Evolutionary conservation across 352 stramenopile genomes (phyloP).

Genomic region (Globisporangium acanthophoron): DNA sequence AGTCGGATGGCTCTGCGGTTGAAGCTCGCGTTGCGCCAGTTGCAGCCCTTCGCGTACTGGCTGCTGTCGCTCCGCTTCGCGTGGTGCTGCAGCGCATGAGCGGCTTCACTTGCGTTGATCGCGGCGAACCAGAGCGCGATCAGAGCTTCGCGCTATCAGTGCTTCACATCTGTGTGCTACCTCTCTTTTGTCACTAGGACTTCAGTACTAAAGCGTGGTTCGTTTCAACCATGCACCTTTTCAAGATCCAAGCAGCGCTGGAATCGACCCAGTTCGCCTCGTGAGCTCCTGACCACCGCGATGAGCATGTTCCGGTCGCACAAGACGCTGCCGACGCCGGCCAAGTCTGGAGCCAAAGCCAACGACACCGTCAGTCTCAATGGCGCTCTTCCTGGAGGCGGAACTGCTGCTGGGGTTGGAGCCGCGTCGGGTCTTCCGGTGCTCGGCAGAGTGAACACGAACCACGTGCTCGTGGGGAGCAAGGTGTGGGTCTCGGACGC

Average conservation of each 20-base stretch:
- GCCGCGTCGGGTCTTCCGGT: not conserved
- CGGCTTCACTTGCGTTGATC: conserved; percentile 42
- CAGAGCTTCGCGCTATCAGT: conserved; percentile 35
- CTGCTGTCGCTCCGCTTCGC: conserved; percentile 50
- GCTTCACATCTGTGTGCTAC: too few species aligned
- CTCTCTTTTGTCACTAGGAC: too few species aligned
- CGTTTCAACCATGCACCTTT: conserved; percentile 43
- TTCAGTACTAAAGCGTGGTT: conserved; percentile 17
- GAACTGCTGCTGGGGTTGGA: not conserved
- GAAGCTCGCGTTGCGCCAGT: conserved; percentile 63
- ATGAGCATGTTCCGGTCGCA: conserved; percentile 10
- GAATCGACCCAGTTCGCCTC: too few species aligned
- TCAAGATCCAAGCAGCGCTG: too few species aligned
- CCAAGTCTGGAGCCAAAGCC: conserved; percentile 10
- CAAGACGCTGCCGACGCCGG: conserved; percentile 9
- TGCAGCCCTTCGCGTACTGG: conserved; percentile 48
- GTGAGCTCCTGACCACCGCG: too few species aligned
- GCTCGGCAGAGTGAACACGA: conserved; percentile 46
- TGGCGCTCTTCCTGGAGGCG: not conserved
- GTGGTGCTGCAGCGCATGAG: conserved; percentile 20
- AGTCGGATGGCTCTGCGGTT: conserved; percentile 50
- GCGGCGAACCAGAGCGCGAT: conserved; percentile 64
- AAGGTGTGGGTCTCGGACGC: conserved; percentile 79
- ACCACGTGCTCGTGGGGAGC: conserved; percentile 35
- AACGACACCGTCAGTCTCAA: conserved; percentile 11